Evolutionary conservation across 2,329 filamentous ascomycete species (phyloP).

Genomic region (Curvularia spicifera): DNA sequence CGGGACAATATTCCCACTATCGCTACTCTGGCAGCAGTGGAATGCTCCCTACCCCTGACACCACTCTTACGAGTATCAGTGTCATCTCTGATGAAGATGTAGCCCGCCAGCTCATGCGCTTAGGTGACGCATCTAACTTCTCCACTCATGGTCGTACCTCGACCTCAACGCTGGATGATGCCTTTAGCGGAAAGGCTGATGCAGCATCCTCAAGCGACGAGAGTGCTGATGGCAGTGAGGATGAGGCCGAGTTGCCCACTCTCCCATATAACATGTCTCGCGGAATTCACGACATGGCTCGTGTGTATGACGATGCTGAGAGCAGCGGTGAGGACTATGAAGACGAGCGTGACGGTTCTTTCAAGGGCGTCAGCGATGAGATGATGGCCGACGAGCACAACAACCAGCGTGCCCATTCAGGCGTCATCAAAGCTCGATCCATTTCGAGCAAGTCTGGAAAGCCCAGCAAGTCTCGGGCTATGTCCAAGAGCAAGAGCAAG

Average conservation of each 20-base stretch:
- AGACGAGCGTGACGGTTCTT: constrained; percentile 58
- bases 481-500: constrained; percentile 61
- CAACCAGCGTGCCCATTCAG: constrained; percentile 52
- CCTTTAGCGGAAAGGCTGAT: constrained; percentile 88
- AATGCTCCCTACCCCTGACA: constrained; percentile 89
- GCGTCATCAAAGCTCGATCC: constrained; percentile 46
- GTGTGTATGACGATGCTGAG: constrained; percentile 58
- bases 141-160: constrained; percentile 86
- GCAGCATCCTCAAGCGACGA: constrained; percentile 56
- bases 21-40: constrained; percentile 57
- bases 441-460: constrained; percentile 51
- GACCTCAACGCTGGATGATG: constrained; percentile 90
- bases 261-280: constrained; percentile 39
- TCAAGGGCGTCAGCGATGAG: constrained; percentile 63
- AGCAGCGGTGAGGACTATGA: constrained; percentile 68
- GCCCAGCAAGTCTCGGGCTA: constrained; percentile 48
- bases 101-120: constrained; percentile 92
- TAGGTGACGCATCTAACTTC: constrained; percentile 92
- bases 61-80: constrained; percentile 81
- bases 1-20: constrained; percentile 48
- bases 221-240: constrained; percentile 77
- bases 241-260: constrained; percentile 55
- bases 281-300: constrained; percentile 34
- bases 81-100: constrained; percentile 97
- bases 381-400: constrained; percentile 47